These are phyloP conservation scores for Spergularia marina DNA, from an alignment of 148 eudicot genomes.

Conservation along the genomic window DNA sequence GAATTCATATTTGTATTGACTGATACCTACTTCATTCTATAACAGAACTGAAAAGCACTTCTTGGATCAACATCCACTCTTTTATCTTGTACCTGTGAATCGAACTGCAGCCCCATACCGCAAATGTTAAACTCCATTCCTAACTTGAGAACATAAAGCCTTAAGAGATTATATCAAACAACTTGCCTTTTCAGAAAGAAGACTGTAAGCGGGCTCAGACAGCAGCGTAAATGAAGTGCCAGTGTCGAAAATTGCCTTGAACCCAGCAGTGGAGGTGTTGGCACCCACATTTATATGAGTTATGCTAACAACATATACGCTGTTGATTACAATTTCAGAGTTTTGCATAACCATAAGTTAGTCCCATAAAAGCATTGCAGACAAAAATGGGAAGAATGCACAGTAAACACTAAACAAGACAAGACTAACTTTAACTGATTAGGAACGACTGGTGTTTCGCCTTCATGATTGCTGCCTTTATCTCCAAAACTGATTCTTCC, in stretches of 20 bases:
- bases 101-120: conserved; percentile 40
- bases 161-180: background rate
- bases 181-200: conserved; percentile 60
- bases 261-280: conserved; percentile 38
- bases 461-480: conserved; percentile 60
- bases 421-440: conserved; percentile 43
- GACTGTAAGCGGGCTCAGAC: conserved; percentile 67
- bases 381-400: background rate
- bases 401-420: conserved; percentile 8
- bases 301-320: conserved; percentile 53
- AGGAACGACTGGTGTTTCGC: conserved; percentile 61
- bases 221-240: conserved; percentile 86
- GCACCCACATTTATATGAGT: conserved; percentile 50
- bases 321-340: conserved; percentile 2
- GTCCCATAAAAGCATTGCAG: background rate
- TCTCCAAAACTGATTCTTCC: conserved; percentile 93
- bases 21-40: conserved; percentile 37
- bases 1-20: background rate
- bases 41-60: conserved; percentile 57
- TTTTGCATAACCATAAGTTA: background rate
- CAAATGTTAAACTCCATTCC: background rate
- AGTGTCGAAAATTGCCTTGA: conserved; percentile 66
- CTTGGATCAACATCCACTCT: conserved; percentile 31
- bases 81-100: conserved; percentile 44
- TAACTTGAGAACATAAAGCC: background rate